phyloP scores from a whole-genome alignment of 2,329 filamentous ascomycete genomes.

The Esteya vermicola region DNA sequence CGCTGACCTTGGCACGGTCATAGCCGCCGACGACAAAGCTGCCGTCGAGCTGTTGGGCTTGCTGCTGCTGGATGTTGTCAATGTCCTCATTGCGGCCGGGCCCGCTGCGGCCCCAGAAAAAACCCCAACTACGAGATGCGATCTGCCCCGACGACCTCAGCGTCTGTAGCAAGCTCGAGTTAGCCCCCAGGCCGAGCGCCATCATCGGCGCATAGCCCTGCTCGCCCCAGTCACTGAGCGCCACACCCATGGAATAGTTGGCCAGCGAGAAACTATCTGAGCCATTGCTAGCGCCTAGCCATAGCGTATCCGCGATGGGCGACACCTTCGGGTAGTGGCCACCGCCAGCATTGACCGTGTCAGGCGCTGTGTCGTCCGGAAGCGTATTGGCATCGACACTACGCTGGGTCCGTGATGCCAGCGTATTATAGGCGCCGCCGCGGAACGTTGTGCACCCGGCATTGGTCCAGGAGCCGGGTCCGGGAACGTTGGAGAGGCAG shows the following conservation, averaged over 20 bases:
- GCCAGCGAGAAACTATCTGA: conserved; percentile 7
- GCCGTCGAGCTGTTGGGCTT: conserved; percentile 14
- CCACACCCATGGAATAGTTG: conserved; percentile 11
- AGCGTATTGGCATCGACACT: not conserved
- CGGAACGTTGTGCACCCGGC: conserved; percentile 8
- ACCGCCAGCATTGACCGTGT: no score
- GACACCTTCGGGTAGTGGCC: no score
- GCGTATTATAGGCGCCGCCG: conserved; percentile 6
- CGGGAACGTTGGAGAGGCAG: conserved; percentile 1
- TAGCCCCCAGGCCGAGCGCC: conserved; percentile 15
- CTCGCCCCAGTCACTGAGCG: conserved; percentile 12
- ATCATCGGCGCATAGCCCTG: conserved; percentile 13
- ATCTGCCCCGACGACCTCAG: conserved; percentile 15
- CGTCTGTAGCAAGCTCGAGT: conserved; percentile 17
- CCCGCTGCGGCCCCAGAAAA: conserved; percentile 16
- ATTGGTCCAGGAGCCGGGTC: not conserved
- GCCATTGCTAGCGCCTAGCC: conserved; percentile 9
- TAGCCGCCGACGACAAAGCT: conserved; percentile 17
- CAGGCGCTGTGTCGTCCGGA: conserved; percentile 2
- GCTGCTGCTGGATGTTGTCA: no score
- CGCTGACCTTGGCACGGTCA: conserved; percentile 14
- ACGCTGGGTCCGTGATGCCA: conserved; percentile 1
- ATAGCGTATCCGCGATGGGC: conserved; percentile 3
- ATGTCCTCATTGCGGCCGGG: no score
- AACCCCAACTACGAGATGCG: conserved; percentile 15